Base-by-base conservation (phyloP, 2,329 filamentous ascomycete species). In the Fusarium circinatum region DNA sequence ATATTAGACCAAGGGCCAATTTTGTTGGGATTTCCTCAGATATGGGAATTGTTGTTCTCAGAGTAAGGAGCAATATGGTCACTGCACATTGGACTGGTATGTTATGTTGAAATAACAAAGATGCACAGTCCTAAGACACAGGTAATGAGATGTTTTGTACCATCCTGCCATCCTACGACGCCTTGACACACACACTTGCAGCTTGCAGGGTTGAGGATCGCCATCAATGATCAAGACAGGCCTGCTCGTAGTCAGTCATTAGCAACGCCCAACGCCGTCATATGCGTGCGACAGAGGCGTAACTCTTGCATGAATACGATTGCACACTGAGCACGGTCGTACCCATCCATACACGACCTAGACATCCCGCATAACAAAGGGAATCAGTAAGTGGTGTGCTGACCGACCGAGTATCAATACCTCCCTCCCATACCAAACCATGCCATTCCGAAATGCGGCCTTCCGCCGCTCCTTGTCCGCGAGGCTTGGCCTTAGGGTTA, bases 241-340 rank as follows among this genome's bases (percentile, higher is more conserved):
- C 34, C 28, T 49, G 39, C 34, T 15, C 32, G 42, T 24, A 39
- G 48, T 48, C 30, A 65, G 48, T 62, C 45, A 57, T 56, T 36
- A 38, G 52, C 55, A 63, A 30, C 49, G 62, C 38, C 66, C 54
- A 39, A 61, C 47, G 51, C 47, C 30, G 39, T 71, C 55, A 51
- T 72, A 48, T 68, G 49, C 49, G 45, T 74, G 68, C 67, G 48
- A 72, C 71, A 62, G 30, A 62, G 56, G 56, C 26, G 63, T 39
- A 70, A 36, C 45, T 57, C 51, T 64, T 57, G 57, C 58, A 58
- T 65, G 39, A 55, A 70, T 70, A 59, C 44, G 58, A 70, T 58
- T 49, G 36, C 52, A 70, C 44, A 68, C 49, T 59, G 58, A 62
- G 69, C 63, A 60, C 71, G 68, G 68, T 41, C 61, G 42, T 62